These are phyloP conservation scores for Lumnitzera littorea DNA, from an alignment of 345 rosid genomes.

Conservation along the genomic window DNA sequence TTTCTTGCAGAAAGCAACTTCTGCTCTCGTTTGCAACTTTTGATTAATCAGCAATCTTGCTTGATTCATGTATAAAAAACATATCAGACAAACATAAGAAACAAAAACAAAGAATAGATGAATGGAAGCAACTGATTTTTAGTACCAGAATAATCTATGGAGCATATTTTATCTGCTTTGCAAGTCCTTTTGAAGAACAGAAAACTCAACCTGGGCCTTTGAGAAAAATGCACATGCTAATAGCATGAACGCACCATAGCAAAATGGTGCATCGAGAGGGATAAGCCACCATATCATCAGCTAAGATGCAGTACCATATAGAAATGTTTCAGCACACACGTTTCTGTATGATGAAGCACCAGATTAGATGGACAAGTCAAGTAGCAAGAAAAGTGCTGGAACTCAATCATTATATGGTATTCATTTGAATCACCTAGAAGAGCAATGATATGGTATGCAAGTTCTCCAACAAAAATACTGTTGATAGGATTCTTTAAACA, in stretches of 20 bases:
- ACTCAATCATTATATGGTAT: slow-evolving; percentile 1
- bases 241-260: slow-evolving; percentile 68
- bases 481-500: too few species aligned
- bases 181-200: slow-evolving; percentile 77
- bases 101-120: too few species aligned
- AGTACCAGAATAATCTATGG: too few species aligned
- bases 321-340: background rate
- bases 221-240: slow-evolving; percentile 86
- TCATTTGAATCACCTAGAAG: slow-evolving; percentile 46
- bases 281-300: slow-evolving; percentile 74
- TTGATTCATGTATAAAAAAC: too few species aligned
- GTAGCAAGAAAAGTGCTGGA: background rate
- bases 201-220: slow-evolving; percentile 87
- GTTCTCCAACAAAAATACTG: slow-evolving; percentile 59
- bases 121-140: too few species aligned
- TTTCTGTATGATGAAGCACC: too few species aligned
- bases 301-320: slow-evolving; percentile 42
- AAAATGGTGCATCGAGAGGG: slow-evolving; percentile 79
- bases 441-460: slow-evolving; percentile 78
- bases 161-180: slow-evolving; percentile 59
- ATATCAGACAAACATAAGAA: too few species aligned
- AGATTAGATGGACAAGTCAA: too few species aligned
- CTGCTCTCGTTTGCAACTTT: too few species aligned
- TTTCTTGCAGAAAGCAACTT: too few species aligned
- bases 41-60: too few species aligned